Evolutionary conservation across 225 moss, liverwort and hornwort genomes (phyloP), one percentile per base, ranked within the genome.

Genomic region (Climacium dendroides): DNA sequence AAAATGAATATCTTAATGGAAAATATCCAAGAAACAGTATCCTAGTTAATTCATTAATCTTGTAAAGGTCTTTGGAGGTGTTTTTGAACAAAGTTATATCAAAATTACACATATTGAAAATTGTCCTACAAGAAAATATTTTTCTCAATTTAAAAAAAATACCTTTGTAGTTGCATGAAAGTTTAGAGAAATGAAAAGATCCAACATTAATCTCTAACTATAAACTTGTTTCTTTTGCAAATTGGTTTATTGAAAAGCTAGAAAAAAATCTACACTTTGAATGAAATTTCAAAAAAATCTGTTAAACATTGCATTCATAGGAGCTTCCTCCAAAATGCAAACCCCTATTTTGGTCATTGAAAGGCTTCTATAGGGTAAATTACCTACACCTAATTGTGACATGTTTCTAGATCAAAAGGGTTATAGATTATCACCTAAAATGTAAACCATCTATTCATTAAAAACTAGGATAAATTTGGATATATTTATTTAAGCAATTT

Each of bases 301-400:
- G 4, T 69, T 22, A 14, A 7, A 4, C 8, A 39, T 66, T 67
- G 67, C 25, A 70, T 41, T 14, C 25, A 25, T 25, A 13, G 3
- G 5, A 14, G 25, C 70, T 0, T 41, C 0, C 5, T 25, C 0
- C 2, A 41, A 11, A 69, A 69, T 37, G 37, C 13, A 11, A 67
- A 37, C 1, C 1, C 2, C 22, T 4, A 67, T 37, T 37, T 23
- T 12, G 22, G 4, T 37, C 23, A 67, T 67, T 22, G 23, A 37
- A 37, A 37, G 37, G 7, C 4, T 37, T 39, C 7, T 0, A 1
- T 2, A 3, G 6, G 7, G 0, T 37, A 67, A 23, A 0, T 23
- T 37, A 37, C 13, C 4, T 37, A 37, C 37, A n/a, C 1, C 6
- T 67, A 37, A 67, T 67, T 67, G 7, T 22, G 13, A 24, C 13